Base-by-base conservation (phyloP, 73 alveolate species). In the Tetrahymena malaccensis region DNA sequence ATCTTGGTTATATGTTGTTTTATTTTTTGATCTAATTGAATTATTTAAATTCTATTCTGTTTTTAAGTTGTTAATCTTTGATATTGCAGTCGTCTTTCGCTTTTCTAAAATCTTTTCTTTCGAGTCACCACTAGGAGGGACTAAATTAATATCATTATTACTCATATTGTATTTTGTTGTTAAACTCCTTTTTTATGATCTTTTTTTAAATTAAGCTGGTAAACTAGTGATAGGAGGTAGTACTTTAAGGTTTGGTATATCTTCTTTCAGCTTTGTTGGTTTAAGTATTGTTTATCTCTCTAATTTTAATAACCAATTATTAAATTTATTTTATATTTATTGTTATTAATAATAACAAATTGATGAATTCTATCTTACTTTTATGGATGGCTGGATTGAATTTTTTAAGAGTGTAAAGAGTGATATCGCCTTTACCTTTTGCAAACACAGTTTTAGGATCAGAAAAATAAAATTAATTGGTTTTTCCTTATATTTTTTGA, bases 371-470 rank as follows among this genome's bases (percentile, higher is more conserved):
- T 22, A 70, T 25, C 8, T 27, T 70, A 70, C 89, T 70, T 70
- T 70, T 70, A 31, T 70, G 89, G 37, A 70, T 31, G 25, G 89
- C 89, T 19, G 89, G 89, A 31, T 70, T 70, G 11, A 27, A 70
- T 70, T 70, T 70, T 31, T 70, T 70, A 22, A 70, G 37, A n/a
- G 89, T 70, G 21, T 70, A 70, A 17, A 70, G 37, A 70, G 37
- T 70, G 11, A 70, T 70, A 70, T 70, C 89, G 7, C 98, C 98
- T 38, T 96, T 96, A 22, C 98, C 98, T 84, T 96, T 96, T 0
- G 96, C 98, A 10, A 57, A 57, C 9, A 96, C 96, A 22, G 37
- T n/a, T 70, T 70, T 27, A 11, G 89, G 89, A 70, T 70, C 37
- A 22, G 89, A 70, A 31, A 70, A 70, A 27, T 3, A 1, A n/a